Conservation (phyloP, 306 rosid genomes). For the cucumber (Cucumis sativus) region Cucumber_9930_V3 NC_026657.2:26946501-26947000, state of each 20-base stretch:
- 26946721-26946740: not conserved
- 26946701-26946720: too few relatives aligned
- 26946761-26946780: not conserved
- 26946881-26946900: constrained; percentile 1
- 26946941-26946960: constrained; percentile 1
- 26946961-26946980: not conserved
- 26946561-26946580: not conserved
- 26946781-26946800: not conserved
- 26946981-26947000: not conserved
- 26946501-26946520: not conserved
- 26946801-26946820: not conserved
- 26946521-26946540: not conserved
- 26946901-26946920: not conserved
- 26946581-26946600: too few relatives aligned
- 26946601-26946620: too few relatives aligned
- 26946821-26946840: not conserved
- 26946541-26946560: not conserved
- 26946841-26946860: not conserved
- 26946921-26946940: constrained; percentile 4
- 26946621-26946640: not conserved
- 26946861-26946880: constrained; percentile 8
- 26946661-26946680: not conserved
- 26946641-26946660: not conserved
- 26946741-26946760: not conserved
- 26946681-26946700: not conserved